Evolutionary conservation across 2,329 filamentous ascomycete species (phyloP).

Genomic region (Biscogniauxia sp.): DNA sequence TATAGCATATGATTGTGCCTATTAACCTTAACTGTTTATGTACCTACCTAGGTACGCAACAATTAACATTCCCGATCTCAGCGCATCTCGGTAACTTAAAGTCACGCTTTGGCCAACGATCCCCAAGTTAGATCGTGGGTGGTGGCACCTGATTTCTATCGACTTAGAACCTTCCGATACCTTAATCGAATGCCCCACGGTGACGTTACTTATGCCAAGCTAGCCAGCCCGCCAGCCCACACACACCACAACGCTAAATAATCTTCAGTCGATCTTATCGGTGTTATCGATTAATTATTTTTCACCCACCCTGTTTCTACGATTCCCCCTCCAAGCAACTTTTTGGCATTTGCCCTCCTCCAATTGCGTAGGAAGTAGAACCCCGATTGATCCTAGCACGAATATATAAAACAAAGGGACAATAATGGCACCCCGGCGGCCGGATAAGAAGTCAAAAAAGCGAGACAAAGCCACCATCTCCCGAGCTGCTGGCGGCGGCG

Average conservation of each 20-base stretch:
- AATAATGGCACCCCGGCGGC: conserved; percentile 33
- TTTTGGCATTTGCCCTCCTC: background rate
- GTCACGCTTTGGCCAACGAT: no score
- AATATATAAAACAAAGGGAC: background rate
- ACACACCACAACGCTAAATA: conserved; percentile 11
- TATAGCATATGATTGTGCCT: no score
- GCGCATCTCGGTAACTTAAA: no score
- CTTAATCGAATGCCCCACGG: background rate
- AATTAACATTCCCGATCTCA: no score
- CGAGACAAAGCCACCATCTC: conserved; percentile 26
- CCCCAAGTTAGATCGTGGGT: background rate
- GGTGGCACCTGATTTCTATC: background rate
- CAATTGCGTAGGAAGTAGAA: background rate
- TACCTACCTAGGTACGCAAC: no score
- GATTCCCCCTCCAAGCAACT: background rate
- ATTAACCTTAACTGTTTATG: no score
- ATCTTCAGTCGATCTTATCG: conserved; percentile 11
- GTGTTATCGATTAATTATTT: background rate
- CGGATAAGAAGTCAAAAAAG: conserved; percentile 33
- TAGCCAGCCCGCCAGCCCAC: no score
- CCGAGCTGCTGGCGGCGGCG: conserved; percentile 19
- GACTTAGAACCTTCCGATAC: background rate
- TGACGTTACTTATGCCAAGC: conserved; percentile 6
- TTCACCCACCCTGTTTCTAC: background rate
- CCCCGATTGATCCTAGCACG: background rate